Evolutionary conservation across 768 basidiomycete species (phyloP).

Genomic region (Boletus rufocinnamomeus): DNA sequence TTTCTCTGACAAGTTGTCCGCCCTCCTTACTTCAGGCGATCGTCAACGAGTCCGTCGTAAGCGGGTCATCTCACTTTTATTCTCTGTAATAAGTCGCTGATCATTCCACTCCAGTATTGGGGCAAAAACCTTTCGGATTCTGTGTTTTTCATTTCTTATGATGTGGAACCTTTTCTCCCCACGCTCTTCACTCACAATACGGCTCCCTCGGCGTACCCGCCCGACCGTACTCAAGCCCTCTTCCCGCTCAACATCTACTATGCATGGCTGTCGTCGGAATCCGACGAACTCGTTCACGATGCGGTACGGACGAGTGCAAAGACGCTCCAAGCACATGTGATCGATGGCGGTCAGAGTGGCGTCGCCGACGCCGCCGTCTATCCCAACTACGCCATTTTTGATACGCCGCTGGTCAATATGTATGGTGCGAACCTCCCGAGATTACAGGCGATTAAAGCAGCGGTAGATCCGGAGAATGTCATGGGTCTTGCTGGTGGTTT

Average conservation of each 20-base stretch:
- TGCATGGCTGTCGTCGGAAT: constrained; percentile 1
- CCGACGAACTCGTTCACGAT: constrained; percentile 29
- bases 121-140: not conserved
- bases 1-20: constrained; percentile 9
- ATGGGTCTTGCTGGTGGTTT: constrained; percentile 69
- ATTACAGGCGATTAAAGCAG: constrained; percentile 43
- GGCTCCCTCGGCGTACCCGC: constrained; percentile 48
- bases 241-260: constrained; percentile 50
- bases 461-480: constrained; percentile 54
- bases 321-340: constrained; percentile 40
- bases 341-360: constrained; percentile 36
- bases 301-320: constrained; percentile 40
- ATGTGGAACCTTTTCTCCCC: constrained; percentile 54
- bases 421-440: constrained; percentile 46
- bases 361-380: constrained; percentile 43
- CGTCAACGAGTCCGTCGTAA: constrained; percentile 20
- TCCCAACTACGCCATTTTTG: constrained; percentile 57
- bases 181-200: constrained; percentile 40
- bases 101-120: constrained; percentile 21
- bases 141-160: constrained; percentile 14
- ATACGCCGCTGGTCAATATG: constrained; percentile 48
- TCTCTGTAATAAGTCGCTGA: not conserved
- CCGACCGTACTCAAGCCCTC: constrained; percentile 36
- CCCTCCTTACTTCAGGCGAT: constrained; percentile 20
- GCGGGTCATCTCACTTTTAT: not conserved